Percentiles rank a stretch among this genome's conserved stretches.
phyloP scores from a whole-genome alignment of 495 filamentous ascomycete species.

The Lineolata rhizophorae region DNA sequence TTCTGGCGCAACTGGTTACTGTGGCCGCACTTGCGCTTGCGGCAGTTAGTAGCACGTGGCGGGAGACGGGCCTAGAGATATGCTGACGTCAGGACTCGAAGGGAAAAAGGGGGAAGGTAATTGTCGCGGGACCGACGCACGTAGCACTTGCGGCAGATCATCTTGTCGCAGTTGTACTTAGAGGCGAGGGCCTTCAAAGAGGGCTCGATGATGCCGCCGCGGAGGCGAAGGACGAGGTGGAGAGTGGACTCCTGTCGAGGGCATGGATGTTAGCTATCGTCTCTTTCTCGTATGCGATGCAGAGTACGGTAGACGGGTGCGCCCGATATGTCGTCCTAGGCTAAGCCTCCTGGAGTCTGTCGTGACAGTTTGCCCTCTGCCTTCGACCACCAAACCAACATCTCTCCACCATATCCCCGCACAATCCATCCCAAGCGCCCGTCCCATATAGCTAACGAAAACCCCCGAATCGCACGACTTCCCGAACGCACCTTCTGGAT shows the following conservation, averaged over 20 bases:
- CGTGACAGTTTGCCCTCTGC: too few species aligned
- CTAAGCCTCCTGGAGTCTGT: too few species aligned
- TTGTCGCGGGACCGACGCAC: too few species aligned
- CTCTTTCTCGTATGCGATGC: too few species aligned
- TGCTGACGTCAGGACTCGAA: not conserved
- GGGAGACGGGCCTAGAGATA: slow-evolving; percentile 68
- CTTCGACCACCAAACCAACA: too few species aligned
- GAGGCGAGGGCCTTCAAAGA: slow-evolving; percentile 93
- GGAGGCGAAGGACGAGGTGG: slow-evolving; percentile 95
- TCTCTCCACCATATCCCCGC: too few species aligned
- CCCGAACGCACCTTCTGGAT: slow-evolving; percentile 77
- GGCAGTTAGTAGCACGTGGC: slow-evolving; percentile 96
- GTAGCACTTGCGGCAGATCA: slow-evolving; percentile 99
- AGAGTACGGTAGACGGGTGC: too few species aligned
- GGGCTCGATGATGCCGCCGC: slow-evolving; percentile 98
- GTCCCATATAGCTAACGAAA: too few species aligned
- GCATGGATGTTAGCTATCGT: slow-evolving; percentile 13
- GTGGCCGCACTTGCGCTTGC: slow-evolving; percentile 99
- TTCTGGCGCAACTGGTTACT: slow-evolving; percentile 99
- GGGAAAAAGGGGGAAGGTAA: slow-evolving; percentile 12
- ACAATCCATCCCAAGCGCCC: too few species aligned
- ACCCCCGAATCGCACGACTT: too few species aligned
- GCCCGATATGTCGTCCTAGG: too few species aligned
- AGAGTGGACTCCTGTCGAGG: slow-evolving; percentile 81
- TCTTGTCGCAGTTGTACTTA: slow-evolving; percentile 99